Evolutionary conservation across 768 basidiomycete species (phyloP).

Genomic region (Lenzites betulinus): DNA sequence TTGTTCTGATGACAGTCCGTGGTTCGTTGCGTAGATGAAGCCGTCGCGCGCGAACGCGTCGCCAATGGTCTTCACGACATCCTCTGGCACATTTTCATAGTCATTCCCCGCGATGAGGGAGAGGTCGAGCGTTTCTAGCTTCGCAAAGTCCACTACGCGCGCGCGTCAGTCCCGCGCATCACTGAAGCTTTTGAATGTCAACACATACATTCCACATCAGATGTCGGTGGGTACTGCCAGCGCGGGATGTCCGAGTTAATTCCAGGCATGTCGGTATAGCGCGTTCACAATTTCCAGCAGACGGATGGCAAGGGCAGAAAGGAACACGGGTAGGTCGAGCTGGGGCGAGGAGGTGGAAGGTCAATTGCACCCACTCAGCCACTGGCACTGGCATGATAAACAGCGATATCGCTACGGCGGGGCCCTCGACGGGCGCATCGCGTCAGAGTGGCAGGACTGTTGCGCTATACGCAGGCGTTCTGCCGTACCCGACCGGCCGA

Average conservation of each 20-base stretch:
- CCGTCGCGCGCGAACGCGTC: constrained; percentile 14
- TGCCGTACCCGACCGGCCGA: neutral
- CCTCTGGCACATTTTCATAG: constrained; percentile 10
- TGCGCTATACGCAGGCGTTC: neutral
- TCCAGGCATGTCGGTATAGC: neutral
- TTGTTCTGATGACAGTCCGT: constrained; percentile 13
- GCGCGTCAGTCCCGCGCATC: neutral
- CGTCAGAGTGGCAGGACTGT: constrained; percentile 10
- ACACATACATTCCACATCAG: constrained; percentile 7
- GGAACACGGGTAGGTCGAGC: too few relatives aligned
- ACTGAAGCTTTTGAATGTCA: neutral
- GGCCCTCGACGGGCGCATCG: neutral
- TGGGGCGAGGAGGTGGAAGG: too few relatives aligned
- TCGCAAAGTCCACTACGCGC: constrained; percentile 6
- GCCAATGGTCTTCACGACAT: constrained; percentile 12
- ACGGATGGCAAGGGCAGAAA: too few relatives aligned
- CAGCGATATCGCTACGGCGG: neutral
- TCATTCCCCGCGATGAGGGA: constrained; percentile 1
- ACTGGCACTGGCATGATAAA: neutral
- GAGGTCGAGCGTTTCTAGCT: constrained; percentile 10
- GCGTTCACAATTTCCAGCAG: neutral
- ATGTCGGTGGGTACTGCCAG: constrained; percentile 12
- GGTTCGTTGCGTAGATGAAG: constrained; percentile 17
- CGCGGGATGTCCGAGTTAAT: constrained; percentile 3
- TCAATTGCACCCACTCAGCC: too few relatives aligned